A percentile compares a stretch with the other conserved stretches of the same genome.
These are phyloP conservation scores for Hyaloscypha finlandica DNA, from an alignment of 495 filamentous ascomycete genomes.

Conservation along the genomic window DNA sequence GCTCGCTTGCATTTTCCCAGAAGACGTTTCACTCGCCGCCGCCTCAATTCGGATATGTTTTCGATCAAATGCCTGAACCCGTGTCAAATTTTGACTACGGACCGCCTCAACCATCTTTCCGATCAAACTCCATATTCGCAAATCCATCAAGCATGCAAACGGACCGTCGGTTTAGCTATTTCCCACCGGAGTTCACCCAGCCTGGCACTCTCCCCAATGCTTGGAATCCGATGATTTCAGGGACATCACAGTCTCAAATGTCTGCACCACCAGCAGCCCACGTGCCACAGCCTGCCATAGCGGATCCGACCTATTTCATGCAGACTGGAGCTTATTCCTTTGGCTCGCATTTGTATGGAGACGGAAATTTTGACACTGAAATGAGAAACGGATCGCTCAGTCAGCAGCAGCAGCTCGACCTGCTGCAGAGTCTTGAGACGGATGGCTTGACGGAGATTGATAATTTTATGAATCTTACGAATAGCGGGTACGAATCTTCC, in stretches of 20 bases:
- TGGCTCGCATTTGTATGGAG: constrained; percentile 17
- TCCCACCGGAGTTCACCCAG: constrained; percentile 45
- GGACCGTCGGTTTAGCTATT: constrained; percentile 55
- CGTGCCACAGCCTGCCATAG: constrained; percentile 18
- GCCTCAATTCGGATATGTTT: constrained; percentile 54
- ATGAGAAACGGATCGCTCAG: constrained; percentile 62
- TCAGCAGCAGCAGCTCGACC: constrained; percentile 69
- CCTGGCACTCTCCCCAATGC: constrained; percentile 25
- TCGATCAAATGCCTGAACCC: constrained; percentile 45
- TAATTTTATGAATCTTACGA: constrained; percentile 52
- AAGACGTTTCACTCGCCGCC: constrained; percentile 46
- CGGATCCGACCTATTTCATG: constrained; percentile 30
- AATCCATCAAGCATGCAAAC: constrained; percentile 42
- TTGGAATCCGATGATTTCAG: constrained; percentile 31
- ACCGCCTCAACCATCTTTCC: constrained; percentile 46
- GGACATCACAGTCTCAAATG: constrained; percentile 22
- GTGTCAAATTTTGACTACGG: constrained; percentile 34
- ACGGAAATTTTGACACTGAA: constrained; percentile 25
- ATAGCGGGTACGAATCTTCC: constrained; percentile 29
- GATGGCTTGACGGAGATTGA: constrained; percentile 65
- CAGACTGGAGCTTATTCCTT: constrained; percentile 26
- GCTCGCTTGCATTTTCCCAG: constrained; percentile 28
- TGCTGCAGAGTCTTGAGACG: constrained; percentile 66
- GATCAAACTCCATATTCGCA: constrained; percentile 57
- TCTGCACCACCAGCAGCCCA: constrained; percentile 24